A percentile compares a stretch with the other conserved stretches of the same genome.
phyloP scores from a whole-genome alignment of 257 asterid genomes.

The Mitragyna speciosa region DNA sequence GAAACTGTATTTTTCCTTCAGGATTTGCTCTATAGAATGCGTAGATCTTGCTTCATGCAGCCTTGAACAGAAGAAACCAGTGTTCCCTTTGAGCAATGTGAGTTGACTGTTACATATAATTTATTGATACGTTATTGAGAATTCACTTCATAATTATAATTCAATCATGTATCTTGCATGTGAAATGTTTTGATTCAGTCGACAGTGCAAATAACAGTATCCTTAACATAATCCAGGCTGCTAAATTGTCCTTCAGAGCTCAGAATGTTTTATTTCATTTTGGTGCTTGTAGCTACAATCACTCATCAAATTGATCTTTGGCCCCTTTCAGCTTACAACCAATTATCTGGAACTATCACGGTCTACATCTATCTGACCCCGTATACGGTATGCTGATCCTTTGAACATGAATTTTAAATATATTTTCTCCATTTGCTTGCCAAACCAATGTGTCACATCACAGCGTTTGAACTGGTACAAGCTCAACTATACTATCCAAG shows the following conservation, averaged over 20 bases:
- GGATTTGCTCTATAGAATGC: conserved; percentile 93
- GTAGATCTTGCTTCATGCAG: conserved; percentile 85
- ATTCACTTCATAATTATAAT: no score
- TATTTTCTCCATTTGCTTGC: neutral
- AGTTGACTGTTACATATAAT: conserved; percentile 16
- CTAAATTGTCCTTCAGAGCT: no score
- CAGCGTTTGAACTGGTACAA: neutral
- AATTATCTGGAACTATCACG: conserved; percentile 85
- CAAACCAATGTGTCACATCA: neutral
- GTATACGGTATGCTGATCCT: conserved; percentile 56
- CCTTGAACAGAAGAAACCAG: conserved; percentile 87
- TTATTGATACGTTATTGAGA: neutral
- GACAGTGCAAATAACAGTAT: neutral
- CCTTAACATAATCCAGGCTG: neutral
- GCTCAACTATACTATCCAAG: no score
- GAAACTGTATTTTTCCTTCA: conserved; percentile 94
- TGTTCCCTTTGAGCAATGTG: conserved; percentile 95
- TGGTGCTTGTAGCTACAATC: conserved; percentile 94
- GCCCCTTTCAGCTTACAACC: conserved; percentile 89
- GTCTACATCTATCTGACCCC: conserved; percentile 95
- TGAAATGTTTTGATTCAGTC: neutral
- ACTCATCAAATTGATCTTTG: conserved; percentile 97
- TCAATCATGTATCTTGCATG: neutral
- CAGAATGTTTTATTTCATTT: no score
- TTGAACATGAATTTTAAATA: neutral